Conservation (phyloP, 2,329 filamentous ascomycete species). For the Aspergillus calidoustus region DNA sequence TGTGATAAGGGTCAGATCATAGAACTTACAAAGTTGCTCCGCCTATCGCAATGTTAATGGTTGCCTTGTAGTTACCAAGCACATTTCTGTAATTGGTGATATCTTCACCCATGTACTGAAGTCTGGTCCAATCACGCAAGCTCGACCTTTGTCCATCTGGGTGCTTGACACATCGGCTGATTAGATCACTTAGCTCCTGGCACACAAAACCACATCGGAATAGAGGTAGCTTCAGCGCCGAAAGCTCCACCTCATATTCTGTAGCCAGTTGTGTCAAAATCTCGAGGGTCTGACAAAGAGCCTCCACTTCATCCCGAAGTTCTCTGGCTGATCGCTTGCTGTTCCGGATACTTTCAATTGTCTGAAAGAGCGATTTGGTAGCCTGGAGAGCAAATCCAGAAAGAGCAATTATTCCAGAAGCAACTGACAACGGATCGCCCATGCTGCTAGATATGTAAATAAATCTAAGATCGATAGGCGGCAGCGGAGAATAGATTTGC, state of each 20-base stretch:
- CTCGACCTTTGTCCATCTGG: constrained; percentile 20
- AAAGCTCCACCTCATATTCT: constrained; percentile 23
- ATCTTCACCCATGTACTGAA: constrained; percentile 23
- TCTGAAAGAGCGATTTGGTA: constrained; percentile 27
- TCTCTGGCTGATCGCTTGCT: constrained; percentile 26
- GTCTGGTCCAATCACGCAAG: constrained; percentile 23
- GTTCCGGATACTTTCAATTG: constrained; percentile 26
- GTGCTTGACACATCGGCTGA: constrained; percentile 24
- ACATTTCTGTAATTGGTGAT: constrained; percentile 27
- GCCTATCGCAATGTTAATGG: constrained; percentile 33
- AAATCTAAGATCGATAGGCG: too few species aligned
- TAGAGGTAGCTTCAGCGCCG: constrained; percentile 28
- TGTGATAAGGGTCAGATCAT: not conserved
- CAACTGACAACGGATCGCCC: constrained; percentile 28
- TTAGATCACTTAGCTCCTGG: constrained; percentile 23
- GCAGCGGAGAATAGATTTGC: too few species aligned
- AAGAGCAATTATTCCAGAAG: constrained; percentile 27
- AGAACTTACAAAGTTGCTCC: constrained; percentile 33
- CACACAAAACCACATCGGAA: constrained; percentile 28
- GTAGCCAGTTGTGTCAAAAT: constrained; percentile 19
- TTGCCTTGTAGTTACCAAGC: constrained; percentile 31
- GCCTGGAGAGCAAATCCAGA: constrained; percentile 30
- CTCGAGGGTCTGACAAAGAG: constrained; percentile 21
- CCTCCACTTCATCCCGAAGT: constrained; percentile 26
- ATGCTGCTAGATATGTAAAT: constrained; percentile 19